Conservation (phyloP, 345 rosid genomes). For the Populus tremula region DNA sequence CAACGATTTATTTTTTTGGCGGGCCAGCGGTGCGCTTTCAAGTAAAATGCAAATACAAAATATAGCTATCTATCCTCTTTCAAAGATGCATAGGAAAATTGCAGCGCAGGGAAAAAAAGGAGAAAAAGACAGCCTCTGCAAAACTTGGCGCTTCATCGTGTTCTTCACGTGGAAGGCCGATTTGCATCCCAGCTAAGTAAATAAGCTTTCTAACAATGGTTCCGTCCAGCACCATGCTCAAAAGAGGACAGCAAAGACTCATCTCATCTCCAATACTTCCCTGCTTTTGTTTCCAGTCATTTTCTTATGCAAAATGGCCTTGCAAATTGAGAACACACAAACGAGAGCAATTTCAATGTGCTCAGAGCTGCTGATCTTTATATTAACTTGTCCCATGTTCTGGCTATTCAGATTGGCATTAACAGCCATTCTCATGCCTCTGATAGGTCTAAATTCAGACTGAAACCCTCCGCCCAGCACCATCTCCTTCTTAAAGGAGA, state of each 20-base stretch:
- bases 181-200: background rate
- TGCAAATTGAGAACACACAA: constrained; percentile 52
- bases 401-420: constrained; percentile 65
- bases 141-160: background rate
- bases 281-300: constrained; percentile 21
- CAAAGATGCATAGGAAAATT: background rate
- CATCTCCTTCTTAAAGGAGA: constrained; percentile 63
- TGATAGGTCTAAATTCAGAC: constrained; percentile 57
- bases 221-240: background rate
- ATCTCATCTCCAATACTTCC: constrained; percentile 43
- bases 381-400: constrained; percentile 66
- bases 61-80: background rate
- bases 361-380: constrained; percentile 68
- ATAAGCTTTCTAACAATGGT: background rate
- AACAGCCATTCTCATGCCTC: constrained; percentile 50
- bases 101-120: background rate
- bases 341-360: constrained; percentile 67
- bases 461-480: constrained; percentile 70
- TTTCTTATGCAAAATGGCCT: constrained; percentile 50
- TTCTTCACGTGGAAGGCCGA: background rate
- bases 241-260: constrained; percentile 14
- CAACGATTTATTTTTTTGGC: constrained; percentile 1
- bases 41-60: background rate
- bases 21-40: background rate
- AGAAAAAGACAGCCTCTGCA: background rate